Evolutionary conservation across 129 eudicot genomes (phyloP).

Genomic region (Artemisia annua): DNA sequence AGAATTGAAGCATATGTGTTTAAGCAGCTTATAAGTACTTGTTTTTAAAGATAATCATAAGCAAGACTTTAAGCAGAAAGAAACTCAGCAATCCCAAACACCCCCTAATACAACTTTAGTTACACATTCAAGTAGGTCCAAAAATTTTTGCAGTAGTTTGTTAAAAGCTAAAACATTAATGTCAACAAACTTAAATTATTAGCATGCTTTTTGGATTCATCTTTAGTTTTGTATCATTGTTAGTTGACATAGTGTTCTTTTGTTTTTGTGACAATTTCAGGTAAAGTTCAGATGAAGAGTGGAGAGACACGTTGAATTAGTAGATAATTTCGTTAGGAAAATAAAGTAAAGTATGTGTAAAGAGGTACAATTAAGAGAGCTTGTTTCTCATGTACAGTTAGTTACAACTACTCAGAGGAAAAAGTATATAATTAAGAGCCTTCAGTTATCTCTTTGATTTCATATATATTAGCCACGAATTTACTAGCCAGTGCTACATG

Average conservation of each 20-base stretch:
- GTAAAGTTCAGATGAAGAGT: slow-evolving; percentile 3
- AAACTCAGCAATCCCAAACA: no score
- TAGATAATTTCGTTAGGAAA: neutral
- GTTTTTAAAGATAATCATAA: no score
- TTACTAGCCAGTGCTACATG: neutral
- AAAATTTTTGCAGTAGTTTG: no score
- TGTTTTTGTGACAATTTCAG: neutral
- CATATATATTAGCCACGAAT: neutral
- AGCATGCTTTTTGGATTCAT: neutral
- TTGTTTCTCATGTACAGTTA: slow-evolving; percentile 21
- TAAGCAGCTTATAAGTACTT: no score
- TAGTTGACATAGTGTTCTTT: neutral
- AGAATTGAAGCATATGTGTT: no score
- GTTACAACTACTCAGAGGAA: neutral
- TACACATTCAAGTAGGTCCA: no score
- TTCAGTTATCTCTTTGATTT: neutral
- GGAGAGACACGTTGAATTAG: slow-evolving; percentile 1
- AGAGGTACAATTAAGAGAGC: slow-evolving; percentile 8
- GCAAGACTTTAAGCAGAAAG: no score
- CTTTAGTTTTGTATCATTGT: neutral
- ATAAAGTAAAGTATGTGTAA: slow-evolving; percentile 25
- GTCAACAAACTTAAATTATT: no score
- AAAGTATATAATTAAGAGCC: slow-evolving; percentile 18
- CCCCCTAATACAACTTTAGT: no score
- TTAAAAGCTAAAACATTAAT: no score